Evolutionary conservation across 1,139 yeast species (phyloP).

Genomic region (Kluyveromyces marxianus): DNA sequence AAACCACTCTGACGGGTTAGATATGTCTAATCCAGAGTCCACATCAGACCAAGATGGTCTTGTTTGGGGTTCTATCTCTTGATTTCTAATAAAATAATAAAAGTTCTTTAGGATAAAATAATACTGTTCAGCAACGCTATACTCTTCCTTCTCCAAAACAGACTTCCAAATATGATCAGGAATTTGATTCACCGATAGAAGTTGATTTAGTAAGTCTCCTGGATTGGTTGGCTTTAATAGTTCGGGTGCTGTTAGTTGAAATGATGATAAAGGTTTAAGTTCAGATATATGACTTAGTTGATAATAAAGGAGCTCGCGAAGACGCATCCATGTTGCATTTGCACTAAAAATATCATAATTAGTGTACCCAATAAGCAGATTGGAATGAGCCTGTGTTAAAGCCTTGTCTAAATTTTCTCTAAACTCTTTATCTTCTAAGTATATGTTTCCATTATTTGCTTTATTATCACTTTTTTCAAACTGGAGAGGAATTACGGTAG

Average conservation of each 20-base stretch:
- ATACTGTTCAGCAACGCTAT: conserved; percentile 12
- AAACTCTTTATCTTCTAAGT: conserved; percentile 11
- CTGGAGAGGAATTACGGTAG: neutral
- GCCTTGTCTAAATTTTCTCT: conserved; percentile 12
- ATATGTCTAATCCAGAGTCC: conserved; percentile 36
- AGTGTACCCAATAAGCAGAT: conserved; percentile 11
- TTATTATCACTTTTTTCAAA: conserved; percentile 8
- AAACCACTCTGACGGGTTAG: conserved; percentile 79
- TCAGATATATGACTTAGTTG: conserved; percentile 11
- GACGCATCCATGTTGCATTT: conserved; percentile 18
- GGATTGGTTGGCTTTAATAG: conserved; percentile 16
- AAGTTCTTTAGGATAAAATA: conserved; percentile 14
- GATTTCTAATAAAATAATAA: conserved; percentile 17
- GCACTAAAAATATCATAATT: conserved; percentile 9
- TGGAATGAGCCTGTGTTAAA: conserved; percentile 15
- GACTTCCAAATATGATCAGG: conserved; percentile 11
- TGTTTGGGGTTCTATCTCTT: conserved; percentile 22
- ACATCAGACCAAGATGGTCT: conserved; percentile 13
- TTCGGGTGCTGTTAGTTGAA: conserved; percentile 9
- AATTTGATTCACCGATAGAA: conserved; percentile 12
- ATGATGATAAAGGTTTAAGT: neutral
- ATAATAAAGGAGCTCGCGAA: conserved; percentile 19
- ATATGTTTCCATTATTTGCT: conserved; percentile 8
- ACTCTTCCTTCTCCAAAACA: conserved; percentile 3
- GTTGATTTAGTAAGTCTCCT: conserved; percentile 12